Evolutionary conservation across 1,284 basidiomycete species (phyloP), one percentile per base, ranked within the genome.

Genomic region (Ustilago sp.): DNA sequence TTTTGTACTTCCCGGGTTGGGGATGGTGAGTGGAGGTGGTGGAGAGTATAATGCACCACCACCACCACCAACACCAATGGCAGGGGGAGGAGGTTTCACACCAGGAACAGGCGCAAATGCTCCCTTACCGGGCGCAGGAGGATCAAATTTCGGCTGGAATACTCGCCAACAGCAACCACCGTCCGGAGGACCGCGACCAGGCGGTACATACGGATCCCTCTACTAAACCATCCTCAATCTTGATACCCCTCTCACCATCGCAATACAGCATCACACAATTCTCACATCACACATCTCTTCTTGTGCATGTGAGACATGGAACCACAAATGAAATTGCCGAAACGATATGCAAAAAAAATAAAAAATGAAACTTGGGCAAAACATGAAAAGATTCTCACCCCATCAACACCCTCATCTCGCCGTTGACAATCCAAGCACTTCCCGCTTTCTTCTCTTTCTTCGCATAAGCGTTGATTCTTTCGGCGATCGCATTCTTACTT

Each of bases 401-500:
- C 62, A 60, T 59, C 54, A 56, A 59, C 11, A 3, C 17, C 51
- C 63, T 58, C 45, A 56, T 80, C 32, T 80, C 81, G 2, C 72
- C 75, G 50, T 77, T 79, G 28, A 83, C 77, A 5, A 71, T 48
- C 81, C 81, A 83, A 17, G 68, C 57, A 31, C 73, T 54, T 1
- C 68, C 66, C 3, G 60, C 63, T 57, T 73, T 80, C 65, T 80
- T 81, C 58, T 81, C 80, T 56, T 68, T 73, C 19, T 55, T 62
- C 1, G 81, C 81, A 36, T 74, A 81, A 23, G 68, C 77, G 4
- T 65, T 55, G 19, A 83, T 39, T 9, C 75, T 65, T 32, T 78
- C 68, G 8, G 68, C 77, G 41, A 83, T 81, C 4, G 81, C 76
- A 35, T 74, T 74, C 68, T 83, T 83, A 47, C 75, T 79, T 3